Evolutionary conservation across 331 rosid genomes (phyloP), one percentile per base, ranked within the genome.

Genomic region (Pyracantha coccinea): DNA sequence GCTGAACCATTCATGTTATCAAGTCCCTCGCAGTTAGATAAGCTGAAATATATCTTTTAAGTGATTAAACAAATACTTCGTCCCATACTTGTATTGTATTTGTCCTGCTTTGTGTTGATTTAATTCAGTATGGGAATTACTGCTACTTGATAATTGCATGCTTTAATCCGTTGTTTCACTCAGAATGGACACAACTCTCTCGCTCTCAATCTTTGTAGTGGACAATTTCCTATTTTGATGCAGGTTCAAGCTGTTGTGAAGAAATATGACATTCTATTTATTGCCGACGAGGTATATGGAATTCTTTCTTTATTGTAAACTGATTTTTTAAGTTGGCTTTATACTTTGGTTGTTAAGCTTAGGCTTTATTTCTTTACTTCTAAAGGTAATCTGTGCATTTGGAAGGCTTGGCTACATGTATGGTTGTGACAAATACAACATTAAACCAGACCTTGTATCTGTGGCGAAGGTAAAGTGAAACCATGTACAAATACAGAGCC

Each of bases 351-450:
- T 67, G 44, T 77, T 75, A 58, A 63, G 17, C 66, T 23, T 21
- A 54, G 63, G 33, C 60, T 69, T 71, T 54, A n/a, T 74, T 69
- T 70, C 64, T 58, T 66, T 65, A 52, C 73, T 66, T 82, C 77
- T 79, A 29, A 77, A 94, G 99, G 99, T 94, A 50, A 89, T 94
- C 24, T 94, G 99, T 86, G 99, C 84, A 68, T 94, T 94, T 54
- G 99, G 97, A 85, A 90, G 97, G 83, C 96, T 94, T 41, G 99
- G 97, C 66, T 52, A 87, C 10, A 92, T 90, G 99, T 94, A 64
- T 69, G 99, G 99, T 58, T 90, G 86, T 76, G 99, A 94, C 81
- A 92, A 86, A 67, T 94, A 90, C 88, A 81, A 86, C 83, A 92
- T 92, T 68, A 94, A 90, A 80, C 99, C 97, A 63, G 97, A 94